phyloP scores from a whole-genome alignment of 306 rosid species.

The Cajanus cajan region DNA sequence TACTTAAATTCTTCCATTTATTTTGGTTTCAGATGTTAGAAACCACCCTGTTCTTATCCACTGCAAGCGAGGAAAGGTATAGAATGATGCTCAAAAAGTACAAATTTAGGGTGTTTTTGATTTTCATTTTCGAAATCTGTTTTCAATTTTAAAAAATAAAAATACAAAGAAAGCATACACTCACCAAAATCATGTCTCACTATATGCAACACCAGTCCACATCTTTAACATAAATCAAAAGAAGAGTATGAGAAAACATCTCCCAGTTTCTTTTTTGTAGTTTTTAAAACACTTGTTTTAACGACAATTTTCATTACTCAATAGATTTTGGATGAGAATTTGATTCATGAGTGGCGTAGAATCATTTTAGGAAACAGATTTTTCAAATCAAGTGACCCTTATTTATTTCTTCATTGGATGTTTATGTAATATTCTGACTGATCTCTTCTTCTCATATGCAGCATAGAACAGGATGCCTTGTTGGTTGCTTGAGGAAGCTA shows the following conservation, averaged over 20 bases:
- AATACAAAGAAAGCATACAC: not conserved
- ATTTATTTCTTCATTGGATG: not conserved
- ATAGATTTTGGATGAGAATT: not conserved
- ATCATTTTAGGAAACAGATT: not conserved
- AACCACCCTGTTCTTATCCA: constrained; percentile 52
- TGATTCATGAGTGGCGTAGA: not conserved
- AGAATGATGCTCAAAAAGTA: not conserved
- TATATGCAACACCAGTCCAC: not conserved
- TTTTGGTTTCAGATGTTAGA: constrained; percentile 46
- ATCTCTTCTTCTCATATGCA: constrained; percentile 32
- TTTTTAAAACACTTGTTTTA: not conserved
- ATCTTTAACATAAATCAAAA: no score
- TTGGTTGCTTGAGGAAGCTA: constrained; percentile 86
- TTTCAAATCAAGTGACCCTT: not conserved
- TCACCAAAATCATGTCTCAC: not conserved
- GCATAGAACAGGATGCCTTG: constrained; percentile 93
- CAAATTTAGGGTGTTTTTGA: not conserved
- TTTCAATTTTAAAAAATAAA: no score
- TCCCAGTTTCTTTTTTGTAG: not conserved
- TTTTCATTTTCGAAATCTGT: not conserved
- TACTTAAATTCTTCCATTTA: not conserved
- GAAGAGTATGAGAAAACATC: not conserved
- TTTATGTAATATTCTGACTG: not conserved
- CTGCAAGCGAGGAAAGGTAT: constrained; percentile 54
- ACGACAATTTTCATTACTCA: not conserved